Conservation (phyloP, 805 yeast species). For the Candida multigemmis region DNA sequence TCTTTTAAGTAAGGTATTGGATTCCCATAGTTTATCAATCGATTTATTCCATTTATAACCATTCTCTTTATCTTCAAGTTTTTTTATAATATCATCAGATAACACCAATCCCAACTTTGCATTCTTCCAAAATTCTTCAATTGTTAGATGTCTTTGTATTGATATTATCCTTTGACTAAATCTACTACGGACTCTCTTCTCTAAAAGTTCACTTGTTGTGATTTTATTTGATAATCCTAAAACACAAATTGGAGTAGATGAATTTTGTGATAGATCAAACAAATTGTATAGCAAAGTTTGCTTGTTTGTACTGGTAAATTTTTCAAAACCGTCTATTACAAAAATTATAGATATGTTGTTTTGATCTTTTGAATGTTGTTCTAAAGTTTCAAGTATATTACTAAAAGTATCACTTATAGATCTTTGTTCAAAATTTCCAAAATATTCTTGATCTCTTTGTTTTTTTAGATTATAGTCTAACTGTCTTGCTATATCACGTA, state of each 20-base stretch:
- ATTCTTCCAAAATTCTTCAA: constrained; percentile 43
- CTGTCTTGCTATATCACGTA: constrained; percentile 80
- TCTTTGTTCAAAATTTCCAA: constrained; percentile 35
- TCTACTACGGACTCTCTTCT: constrained; percentile 84
- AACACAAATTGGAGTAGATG: constrained; percentile 66
- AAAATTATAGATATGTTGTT: constrained; percentile 55
- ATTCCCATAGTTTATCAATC: constrained; percentile 16
- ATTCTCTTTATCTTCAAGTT: constrained; percentile 9
- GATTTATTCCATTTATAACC: constrained; percentile 37
- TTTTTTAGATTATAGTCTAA: constrained; percentile 36
- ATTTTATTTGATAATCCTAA: constrained; percentile 72
- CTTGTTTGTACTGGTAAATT: constrained; percentile 58
- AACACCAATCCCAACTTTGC: constrained; percentile 32
- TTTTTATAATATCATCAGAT: constrained; percentile 7
- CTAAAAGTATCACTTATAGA: constrained; percentile 54
- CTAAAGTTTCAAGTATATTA: constrained; percentile 46
- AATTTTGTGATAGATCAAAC: constrained; percentile 74
- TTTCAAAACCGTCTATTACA: constrained; percentile 78
- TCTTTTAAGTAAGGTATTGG: constrained; percentile 8
- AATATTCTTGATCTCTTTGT: constrained; percentile 6
- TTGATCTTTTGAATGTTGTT: constrained; percentile 15
- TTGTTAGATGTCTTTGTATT: constrained; percentile 31
- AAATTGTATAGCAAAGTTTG: constrained; percentile 84
- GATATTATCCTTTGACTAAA: constrained; percentile 73
- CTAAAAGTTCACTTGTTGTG: constrained; percentile 72